Base-by-base conservation (phyloP, 2,329 filamentous ascomycete species). In the Talaromyces funiculosus region DNA sequence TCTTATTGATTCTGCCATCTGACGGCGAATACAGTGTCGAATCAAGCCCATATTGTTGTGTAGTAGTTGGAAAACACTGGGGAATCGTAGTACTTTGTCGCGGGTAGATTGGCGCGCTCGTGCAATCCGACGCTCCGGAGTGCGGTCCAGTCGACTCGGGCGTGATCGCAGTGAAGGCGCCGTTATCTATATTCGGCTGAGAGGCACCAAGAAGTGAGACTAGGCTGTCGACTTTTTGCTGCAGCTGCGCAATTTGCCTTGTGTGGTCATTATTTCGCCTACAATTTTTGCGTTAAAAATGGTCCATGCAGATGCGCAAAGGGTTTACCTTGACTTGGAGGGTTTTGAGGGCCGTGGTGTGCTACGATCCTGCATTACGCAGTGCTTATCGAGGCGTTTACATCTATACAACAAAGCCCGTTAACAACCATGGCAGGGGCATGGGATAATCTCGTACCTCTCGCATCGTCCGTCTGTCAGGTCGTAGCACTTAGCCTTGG, bases 301-400 rank as follows among this genome's bases (percentile, higher is more conserved):
- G 26, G 54, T n/a, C 53, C 53, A 20, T 16, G 45, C 26, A 51
- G 24, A 26, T 10, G 22, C 10, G n/a, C 51, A 22, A 20, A 54
- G 37, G 53, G 8, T 40, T 55, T 42, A 57, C 54, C 54, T 57
- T 43, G 54, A 35, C 54, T 57, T 57, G 54, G 38, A 45, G 35
- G 54, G 54, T 18, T 57, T 57, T 16, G 56, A 51, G 33, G 56
- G 56, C n/a, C 56, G 56, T 59, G 56, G 43, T 59, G 56, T 51
- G 45, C 43, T 59, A 51, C 56, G 56, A 51, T 59, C 56, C 56
- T 59, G 56, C 56, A 59, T 59, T 59, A 53, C 37, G 43, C 56
- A 59, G 31, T 59, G 43, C 43, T 59, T 59, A 24, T 59, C 56
- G 43, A 59, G 56, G 45, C 56, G 56, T 53, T 59, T 59, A 59